Conservation (phyloP, 2,329 filamentous ascomycete species). For the Tolypocladium ovalisporum region DNA sequence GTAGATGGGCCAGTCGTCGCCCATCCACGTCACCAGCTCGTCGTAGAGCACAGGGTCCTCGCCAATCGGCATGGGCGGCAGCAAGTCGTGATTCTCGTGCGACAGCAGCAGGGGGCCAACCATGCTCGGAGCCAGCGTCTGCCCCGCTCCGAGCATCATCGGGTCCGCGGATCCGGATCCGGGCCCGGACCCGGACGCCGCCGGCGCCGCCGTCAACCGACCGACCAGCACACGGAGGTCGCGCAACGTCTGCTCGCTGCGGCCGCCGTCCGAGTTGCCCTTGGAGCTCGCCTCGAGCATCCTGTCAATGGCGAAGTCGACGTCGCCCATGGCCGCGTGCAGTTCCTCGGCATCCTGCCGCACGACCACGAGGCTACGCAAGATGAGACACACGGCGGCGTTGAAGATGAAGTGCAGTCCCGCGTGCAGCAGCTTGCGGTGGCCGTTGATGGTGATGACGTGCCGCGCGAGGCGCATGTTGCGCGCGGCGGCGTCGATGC, state of each 20-base stretch:
- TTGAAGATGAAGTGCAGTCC: conserved; percentile 40
- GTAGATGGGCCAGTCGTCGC: conserved; percentile 22
- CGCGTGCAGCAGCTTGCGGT: conserved; percentile 29
- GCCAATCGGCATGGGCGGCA: conserved; percentile 16
- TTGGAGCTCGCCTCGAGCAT: conserved; percentile 28
- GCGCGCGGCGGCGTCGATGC: conserved; percentile 30
- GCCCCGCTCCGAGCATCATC: conserved; percentile 8
- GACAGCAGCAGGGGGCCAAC: conserved; percentile 11
- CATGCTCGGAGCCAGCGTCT: conserved; percentile 6
- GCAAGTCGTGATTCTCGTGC: conserved; percentile 7
- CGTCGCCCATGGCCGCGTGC: conserved; percentile 14
- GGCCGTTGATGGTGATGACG: conserved; percentile 22
- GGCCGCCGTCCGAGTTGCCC: conserved; percentile 25
- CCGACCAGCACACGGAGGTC: conserved; percentile 26
- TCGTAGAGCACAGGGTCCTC: conserved; percentile 21
- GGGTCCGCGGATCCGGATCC: background rate
- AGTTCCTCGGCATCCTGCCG: conserved; percentile 13
- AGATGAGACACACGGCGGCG: conserved; percentile 34
- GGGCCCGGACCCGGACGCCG: background rate
- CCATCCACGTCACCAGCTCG: conserved; percentile 26
- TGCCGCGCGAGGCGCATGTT: conserved; percentile 34
- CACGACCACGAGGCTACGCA: conserved; percentile 29
- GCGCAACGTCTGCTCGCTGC: conserved; percentile 25
- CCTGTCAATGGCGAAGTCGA: conserved; percentile 29
- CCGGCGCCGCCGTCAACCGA: conserved; percentile 16